Evolutionary conservation across 495 filamentous ascomycete species (phyloP).

Genomic region (Tuber calosporum): DNA sequence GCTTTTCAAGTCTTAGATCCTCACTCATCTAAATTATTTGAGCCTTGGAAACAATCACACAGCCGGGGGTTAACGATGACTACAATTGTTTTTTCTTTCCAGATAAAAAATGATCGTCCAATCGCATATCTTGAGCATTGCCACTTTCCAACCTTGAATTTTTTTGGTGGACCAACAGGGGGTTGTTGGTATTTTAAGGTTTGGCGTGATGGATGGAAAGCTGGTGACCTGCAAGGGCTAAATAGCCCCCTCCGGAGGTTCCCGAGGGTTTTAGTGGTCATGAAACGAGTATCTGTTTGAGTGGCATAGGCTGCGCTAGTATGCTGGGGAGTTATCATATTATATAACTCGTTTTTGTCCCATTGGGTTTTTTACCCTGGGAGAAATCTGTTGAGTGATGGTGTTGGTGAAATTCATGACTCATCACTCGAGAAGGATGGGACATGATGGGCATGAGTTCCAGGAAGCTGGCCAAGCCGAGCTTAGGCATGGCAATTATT

Average conservation of each 20-base stretch:
- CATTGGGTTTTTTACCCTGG: background rate
- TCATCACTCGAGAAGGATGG: background rate
- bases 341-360: background rate
- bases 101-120: background rate
- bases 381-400: background rate
- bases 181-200: background rate
- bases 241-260: background rate
- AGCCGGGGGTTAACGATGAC: background rate
- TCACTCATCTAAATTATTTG: background rate
- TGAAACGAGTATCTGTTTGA: background rate
- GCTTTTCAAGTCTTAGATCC: background rate
- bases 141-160: background rate
- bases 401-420: background rate
- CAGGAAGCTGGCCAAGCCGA: background rate
- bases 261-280: background rate
- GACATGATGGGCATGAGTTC: background rate
- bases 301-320: background rate
- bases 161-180: background rate
- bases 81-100: background rate
- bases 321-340: too few relatives aligned
- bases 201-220: background rate
- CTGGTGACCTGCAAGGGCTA: background rate
- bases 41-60: background rate
- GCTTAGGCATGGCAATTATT: background rate
- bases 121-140: background rate